Percentiles rank a stretch among this genome's conserved stretches.
Conservation (phyloP, 2,329 filamentous ascomycete genomes). For the Xylaria arbuscula region DNA sequence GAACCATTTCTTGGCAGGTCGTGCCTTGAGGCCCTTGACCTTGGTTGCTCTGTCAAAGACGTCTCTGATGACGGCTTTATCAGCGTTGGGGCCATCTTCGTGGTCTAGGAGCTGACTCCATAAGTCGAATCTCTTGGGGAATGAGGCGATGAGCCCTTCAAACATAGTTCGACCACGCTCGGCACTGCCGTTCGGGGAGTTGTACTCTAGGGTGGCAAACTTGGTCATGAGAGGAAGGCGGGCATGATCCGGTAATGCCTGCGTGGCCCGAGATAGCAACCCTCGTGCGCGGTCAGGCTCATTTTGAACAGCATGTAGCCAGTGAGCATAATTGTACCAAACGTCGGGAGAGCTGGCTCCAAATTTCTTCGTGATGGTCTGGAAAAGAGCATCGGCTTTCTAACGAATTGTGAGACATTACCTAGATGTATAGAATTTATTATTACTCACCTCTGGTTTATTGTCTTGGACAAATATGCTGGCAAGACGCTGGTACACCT, state of each 20-base stretch:
- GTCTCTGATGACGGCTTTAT: constrained; percentile 70
- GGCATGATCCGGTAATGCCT: constrained; percentile 77
- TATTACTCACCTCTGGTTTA: constrained; percentile 77
- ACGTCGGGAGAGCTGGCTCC: constrained; percentile 82
- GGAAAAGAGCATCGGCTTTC: constrained; percentile 91
- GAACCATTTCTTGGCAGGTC: constrained; percentile 88
- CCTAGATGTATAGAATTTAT: constrained; percentile 11
- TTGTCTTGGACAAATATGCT: constrained; percentile 95
- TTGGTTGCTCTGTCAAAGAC: constrained; percentile 84
- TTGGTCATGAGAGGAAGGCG: constrained; percentile 82
- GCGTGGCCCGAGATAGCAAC: constrained; percentile 83
- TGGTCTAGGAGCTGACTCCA: constrained; percentile 94
- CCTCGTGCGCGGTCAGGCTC: constrained; percentile 79
- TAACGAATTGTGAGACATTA: constrained; percentile 56
- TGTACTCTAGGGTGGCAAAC: constrained; percentile 93
- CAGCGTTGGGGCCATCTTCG: constrained; percentile 70
- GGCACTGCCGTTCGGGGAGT: constrained; percentile 80
- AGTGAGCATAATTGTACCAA: constrained; percentile 95
- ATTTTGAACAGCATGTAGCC: constrained; percentile 80
- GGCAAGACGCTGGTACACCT: constrained; percentile 87
- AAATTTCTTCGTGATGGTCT: constrained; percentile 87
- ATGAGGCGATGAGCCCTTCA: constrained; percentile 84
- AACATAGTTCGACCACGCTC: constrained; percentile 96
- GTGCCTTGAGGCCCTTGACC: constrained; percentile 78
- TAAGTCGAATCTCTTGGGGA: constrained; percentile 88